phyloP scores from a whole-genome alignment of 2,329 filamentous ascomycete genomes.

The Metarhizium sp. region DNA sequence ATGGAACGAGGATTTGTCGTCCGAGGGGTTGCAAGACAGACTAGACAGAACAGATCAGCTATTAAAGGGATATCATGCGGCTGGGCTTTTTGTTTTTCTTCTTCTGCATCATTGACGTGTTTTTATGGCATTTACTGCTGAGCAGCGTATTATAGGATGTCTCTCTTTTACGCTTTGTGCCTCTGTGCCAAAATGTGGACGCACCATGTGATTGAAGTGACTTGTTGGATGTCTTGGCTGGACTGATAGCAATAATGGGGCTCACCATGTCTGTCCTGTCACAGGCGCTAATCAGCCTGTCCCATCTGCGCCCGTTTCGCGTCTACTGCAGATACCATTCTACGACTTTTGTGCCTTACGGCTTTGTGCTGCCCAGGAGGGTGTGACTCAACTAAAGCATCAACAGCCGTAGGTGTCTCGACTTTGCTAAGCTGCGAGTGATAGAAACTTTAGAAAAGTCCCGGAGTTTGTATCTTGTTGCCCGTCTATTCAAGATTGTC shows the following conservation, averaged over 20 bases:
- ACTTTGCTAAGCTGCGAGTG: too few species aligned
- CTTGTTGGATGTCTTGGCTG: not conserved
- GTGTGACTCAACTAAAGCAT: too few species aligned
- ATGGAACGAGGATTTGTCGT: slow-evolving; percentile 16
- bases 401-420: too few species aligned
- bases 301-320: not conserved
- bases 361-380: too few species aligned
- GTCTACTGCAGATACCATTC: too few species aligned
- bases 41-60: slow-evolving; percentile 28
- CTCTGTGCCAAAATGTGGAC: not conserved
- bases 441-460: too few species aligned
- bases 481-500: too few species aligned
- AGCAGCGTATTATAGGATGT: slow-evolving; percentile 10
- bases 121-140: slow-evolving; percentile 12
- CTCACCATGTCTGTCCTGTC: not conserved
- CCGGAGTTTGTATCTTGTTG: too few species aligned
- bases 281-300: not conserved
- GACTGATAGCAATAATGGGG: too few species aligned
- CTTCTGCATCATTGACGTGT: slow-evolving; percentile 25
- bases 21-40: slow-evolving; percentile 20
- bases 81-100: slow-evolving; percentile 20
- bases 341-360: too few species aligned
- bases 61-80: slow-evolving; percentile 27
- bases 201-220: not conserved
- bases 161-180: not conserved